Evolutionary conservation across 768 basidiomycete species (phyloP).

Genomic region (Tephrocybe sp.): DNA sequence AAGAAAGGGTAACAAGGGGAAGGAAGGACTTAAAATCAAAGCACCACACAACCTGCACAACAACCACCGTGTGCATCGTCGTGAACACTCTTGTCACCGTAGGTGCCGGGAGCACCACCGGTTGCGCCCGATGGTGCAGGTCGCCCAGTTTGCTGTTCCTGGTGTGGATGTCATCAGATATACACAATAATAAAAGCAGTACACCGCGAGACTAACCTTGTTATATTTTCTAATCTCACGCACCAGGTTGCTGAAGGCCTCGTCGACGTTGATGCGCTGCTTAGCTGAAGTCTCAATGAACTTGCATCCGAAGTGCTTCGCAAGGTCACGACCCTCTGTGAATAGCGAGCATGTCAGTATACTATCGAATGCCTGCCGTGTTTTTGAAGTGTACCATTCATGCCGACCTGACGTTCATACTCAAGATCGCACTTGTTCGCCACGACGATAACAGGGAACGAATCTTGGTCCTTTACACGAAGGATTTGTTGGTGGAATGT

Average conservation of each 20-base stretch:
- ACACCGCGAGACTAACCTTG: slow-evolving; percentile 53
- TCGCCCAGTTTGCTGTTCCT: slow-evolving; percentile 81
- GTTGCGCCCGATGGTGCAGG: slow-evolving; percentile 50
- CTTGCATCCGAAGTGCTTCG: slow-evolving; percentile 90
- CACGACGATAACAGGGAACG: slow-evolving; percentile 92
- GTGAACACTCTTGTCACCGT: slow-evolving; percentile 43
- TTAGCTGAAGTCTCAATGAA: slow-evolving; percentile 97
- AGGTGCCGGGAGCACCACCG: slow-evolving; percentile 44
- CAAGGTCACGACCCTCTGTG: slow-evolving; percentile 94
- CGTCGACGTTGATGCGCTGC: slow-evolving; percentile 94
- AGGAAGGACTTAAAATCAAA: slow-evolving; percentile 28
- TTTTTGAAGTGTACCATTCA: slow-evolving; percentile 61
- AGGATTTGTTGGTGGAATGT: slow-evolving; percentile 96
- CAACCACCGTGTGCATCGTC: slow-evolving; percentile 60
- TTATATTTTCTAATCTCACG: slow-evolving; percentile 93
- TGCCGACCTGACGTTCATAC: slow-evolving; percentile 93
- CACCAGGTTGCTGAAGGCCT: slow-evolving; percentile 91
- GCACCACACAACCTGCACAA: slow-evolving; percentile 68
- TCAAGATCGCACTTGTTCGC: slow-evolving; percentile 98
- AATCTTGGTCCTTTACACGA: slow-evolving; percentile 94
- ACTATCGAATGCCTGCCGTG: background rate
- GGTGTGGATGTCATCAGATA: slow-evolving; percentile 11
- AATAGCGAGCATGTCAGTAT: background rate
- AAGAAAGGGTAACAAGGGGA: slow-evolving; percentile 3
- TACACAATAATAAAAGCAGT: background rate